Percentiles rank a stretch among this genome's conserved stretches.
Conservation (phyloP, 768 basidiomycete species). For the Tylopilus subfusipes region DNA sequence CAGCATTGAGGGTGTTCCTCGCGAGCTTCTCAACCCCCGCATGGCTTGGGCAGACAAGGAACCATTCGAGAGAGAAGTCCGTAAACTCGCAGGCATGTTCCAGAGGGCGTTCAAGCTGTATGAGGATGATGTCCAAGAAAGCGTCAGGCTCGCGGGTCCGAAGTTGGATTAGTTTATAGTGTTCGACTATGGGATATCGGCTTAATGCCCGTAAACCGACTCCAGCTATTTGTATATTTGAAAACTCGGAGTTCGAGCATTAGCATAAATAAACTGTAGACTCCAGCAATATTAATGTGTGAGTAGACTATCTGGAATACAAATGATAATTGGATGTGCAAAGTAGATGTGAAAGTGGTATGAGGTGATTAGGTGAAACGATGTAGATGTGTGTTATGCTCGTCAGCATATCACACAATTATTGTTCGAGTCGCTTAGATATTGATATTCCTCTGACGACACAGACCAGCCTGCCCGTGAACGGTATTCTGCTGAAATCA, state of each 20-base stretch:
- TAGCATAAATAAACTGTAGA: conserved; percentile 1
- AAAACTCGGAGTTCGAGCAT: background rate
- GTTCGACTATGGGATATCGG: background rate
- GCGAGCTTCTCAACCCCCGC: conserved; percentile 84
- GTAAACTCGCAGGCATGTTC: conserved; percentile 93
- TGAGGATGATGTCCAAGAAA: conserved; percentile 77
- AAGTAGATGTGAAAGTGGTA: background rate
- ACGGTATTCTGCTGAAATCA: conserved; percentile 12
- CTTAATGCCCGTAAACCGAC: conserved; percentile 1
- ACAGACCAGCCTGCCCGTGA: background rate
- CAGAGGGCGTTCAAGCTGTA: conserved; percentile 90
- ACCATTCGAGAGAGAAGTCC: conserved; percentile 84
- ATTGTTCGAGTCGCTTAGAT: background rate
- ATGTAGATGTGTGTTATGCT: background rate
- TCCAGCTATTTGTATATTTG: background rate
- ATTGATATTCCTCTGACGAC: conserved; percentile 13
- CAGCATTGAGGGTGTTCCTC: conserved; percentile 77
- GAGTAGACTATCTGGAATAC: background rate
- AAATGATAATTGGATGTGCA: background rate
- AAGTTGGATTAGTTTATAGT: conserved; percentile 22
- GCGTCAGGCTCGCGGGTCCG: conserved; percentile 83
- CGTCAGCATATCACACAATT: conserved; percentile 24
- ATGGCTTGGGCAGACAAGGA: conserved; percentile 87
- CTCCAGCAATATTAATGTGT: background rate
- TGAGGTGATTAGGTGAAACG: background rate